These are phyloP conservation scores for Juglanconis oblonga DNA, from an alignment of 2,329 filamentous ascomycete species.

Conservation along the genomic window DNA sequence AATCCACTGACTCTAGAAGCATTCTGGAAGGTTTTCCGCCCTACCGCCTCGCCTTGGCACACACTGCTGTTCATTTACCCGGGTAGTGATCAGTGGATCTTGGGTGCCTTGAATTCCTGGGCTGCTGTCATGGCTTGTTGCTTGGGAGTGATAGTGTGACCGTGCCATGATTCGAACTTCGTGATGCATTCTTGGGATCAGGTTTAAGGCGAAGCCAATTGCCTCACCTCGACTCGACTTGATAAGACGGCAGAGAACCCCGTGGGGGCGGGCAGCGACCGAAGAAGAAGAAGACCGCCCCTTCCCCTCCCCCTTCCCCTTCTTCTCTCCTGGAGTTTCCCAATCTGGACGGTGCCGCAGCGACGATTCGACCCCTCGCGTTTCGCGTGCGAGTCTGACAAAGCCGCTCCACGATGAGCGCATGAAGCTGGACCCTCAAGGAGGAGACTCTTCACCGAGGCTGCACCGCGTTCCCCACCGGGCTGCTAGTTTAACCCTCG, in stretches of 20 bases:
- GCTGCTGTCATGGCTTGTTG: neutral
- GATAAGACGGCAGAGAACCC: too few relatives aligned
- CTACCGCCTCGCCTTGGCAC: neutral
- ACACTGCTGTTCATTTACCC: neutral
- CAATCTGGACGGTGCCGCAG: neutral
- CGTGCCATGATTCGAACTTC: too few relatives aligned
- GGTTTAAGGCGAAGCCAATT: too few relatives aligned
- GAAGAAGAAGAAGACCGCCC: too few relatives aligned
- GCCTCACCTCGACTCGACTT: too few relatives aligned
- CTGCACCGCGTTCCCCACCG: neutral
- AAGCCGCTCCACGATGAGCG: neutral
- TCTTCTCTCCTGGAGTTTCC: too few relatives aligned
- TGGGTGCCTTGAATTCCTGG: too few relatives aligned
- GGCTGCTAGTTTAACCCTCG: neutral
- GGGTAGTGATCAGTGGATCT: neutral
- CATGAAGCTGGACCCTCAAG: too few relatives aligned
- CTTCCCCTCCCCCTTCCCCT: too few relatives aligned
- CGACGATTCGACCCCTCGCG: neutral
- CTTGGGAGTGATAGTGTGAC: neutral
- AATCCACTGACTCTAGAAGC: neutral
- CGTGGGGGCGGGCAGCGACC: too few relatives aligned
- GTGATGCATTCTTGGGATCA: too few relatives aligned
- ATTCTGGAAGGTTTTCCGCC: conserved; percentile 5
- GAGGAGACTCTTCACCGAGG: neutral
- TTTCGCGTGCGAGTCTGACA: neutral